A percentile compares a stretch with the other conserved stretches of the same genome.
Conservation (phyloP, 202 grass and related monocot species). For the Brachypodium distachyon region DNA sequence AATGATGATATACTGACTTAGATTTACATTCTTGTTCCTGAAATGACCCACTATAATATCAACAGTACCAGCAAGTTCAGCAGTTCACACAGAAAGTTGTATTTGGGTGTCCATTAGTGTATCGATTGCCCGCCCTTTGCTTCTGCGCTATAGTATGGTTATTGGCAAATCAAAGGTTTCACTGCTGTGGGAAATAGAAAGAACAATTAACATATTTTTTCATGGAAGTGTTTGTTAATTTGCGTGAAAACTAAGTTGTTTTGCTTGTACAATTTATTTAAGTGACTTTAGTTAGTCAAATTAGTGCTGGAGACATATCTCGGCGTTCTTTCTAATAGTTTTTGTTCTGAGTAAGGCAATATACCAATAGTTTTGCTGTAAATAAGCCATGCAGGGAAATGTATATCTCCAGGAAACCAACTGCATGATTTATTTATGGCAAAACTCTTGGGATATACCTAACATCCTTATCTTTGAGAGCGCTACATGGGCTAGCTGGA, state of each 20-base stretch:
- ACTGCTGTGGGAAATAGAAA: neutral
- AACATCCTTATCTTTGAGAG: neutral
- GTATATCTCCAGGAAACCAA: neutral
- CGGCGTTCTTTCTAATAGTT: neutral
- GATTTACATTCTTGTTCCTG: neutral
- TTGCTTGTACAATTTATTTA: neutral
- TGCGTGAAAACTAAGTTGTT: neutral
- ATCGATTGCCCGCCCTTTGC: neutral
- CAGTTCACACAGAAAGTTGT: neutral
- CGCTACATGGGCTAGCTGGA: neutral
- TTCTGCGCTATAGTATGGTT: neutral
- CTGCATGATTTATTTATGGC: neutral
- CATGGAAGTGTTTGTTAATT: neutral
- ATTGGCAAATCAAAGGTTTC: neutral
- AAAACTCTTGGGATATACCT: neutral
- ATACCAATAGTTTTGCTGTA: neutral
- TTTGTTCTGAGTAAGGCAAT: neutral
- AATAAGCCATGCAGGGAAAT: neutral
- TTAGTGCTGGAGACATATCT: neutral
- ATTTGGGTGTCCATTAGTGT: neutral
- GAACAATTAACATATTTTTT: neutral
- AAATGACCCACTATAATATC: neutral
- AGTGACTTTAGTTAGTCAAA: neutral
- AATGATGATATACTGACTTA: neutral
- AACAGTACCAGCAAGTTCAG: neutral